Conservation (phyloP, 495 filamentous ascomycete species). For the Xylaria acuta region DNA sequence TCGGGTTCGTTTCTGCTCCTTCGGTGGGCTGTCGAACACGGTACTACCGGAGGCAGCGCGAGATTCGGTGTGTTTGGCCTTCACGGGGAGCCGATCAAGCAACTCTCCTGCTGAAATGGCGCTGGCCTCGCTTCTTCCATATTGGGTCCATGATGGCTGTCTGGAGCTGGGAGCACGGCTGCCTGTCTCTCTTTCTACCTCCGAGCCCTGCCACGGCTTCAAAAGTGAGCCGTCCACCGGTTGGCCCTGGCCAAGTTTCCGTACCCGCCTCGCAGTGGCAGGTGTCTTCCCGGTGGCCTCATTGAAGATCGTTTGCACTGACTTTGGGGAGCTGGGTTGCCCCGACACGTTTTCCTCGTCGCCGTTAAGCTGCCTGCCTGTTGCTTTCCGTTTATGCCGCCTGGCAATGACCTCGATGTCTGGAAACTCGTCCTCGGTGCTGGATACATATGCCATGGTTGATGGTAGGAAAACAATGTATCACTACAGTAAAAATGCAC, state of each 20-base stretch:
- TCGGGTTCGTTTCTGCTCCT: constrained; percentile 9
- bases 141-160: not conserved
- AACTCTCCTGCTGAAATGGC: not conserved
- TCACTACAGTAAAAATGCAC: not conserved
- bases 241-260: constrained; percentile 36
- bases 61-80: constrained; percentile 5
- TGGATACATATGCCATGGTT: constrained; percentile 10
- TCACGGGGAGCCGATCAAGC: constrained; percentile 19
- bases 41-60: not conserved
- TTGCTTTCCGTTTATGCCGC: constrained; percentile 26
- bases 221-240: constrained; percentile 35
- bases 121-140: not conserved
- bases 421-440: constrained; percentile 41
- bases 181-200: not conserved
- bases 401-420: constrained; percentile 35
- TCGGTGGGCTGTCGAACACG: constrained; percentile 16
- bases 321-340: not conserved
- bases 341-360: constrained; percentile 15
- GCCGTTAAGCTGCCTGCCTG: not conserved
- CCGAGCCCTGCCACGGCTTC: constrained; percentile 29
- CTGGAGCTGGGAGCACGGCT: not conserved
- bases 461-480: not conserved
- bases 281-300: constrained; percentile 22
- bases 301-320: not conserved
- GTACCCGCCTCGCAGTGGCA: constrained; percentile 32